Evolutionary conservation across 768 basidiomycete species (phyloP).

Genomic region (Serendipita sp.): DNA sequence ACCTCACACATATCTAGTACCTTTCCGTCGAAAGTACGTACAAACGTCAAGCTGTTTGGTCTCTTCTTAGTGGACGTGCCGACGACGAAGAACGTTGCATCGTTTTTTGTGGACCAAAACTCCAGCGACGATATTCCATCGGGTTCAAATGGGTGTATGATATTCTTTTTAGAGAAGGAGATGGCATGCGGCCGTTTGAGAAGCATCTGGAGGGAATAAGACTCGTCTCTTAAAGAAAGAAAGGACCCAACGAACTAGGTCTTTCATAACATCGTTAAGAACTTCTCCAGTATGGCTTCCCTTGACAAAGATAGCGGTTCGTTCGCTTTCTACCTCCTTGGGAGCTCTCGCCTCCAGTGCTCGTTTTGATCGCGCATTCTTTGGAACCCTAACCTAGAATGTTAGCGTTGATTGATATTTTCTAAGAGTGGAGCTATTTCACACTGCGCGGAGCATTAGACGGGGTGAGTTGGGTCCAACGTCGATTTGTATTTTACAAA

Average conservation of each 20-base stretch:
- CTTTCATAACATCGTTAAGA: constrained; percentile 69
- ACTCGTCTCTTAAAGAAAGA: background rate
- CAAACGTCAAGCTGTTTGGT: constrained; percentile 73
- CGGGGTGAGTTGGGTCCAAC: background rate
- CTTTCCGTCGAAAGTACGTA: constrained; percentile 69
- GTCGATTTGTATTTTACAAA: no score
- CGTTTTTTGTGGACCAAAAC: constrained; percentile 91
- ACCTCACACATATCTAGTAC: constrained; percentile 93
- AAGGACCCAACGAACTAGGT: constrained; percentile 44
- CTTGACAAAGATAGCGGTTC: constrained; percentile 79
- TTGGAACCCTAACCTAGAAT: constrained; percentile 50
- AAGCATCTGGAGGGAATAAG: constrained; percentile 49
- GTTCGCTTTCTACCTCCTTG: constrained; percentile 76
- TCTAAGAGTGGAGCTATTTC: constrained; percentile 7
- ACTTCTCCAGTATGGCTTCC: constrained; percentile 76
- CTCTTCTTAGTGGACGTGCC: constrained; percentile 92
- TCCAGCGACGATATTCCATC: constrained; percentile 50
- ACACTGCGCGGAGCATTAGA: constrained; percentile 22
- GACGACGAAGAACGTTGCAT: constrained; percentile 78
- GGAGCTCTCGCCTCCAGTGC: constrained; percentile 73
- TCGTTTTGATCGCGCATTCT: constrained; percentile 90
- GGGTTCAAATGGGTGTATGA: constrained; percentile 80
- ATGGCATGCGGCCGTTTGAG: constrained; percentile 85
- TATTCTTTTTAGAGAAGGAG: constrained; percentile 88
- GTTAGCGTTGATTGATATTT: background rate